Conservation (phyloP, 345 rosid genomes). For the Bruguiera gymnorhiza region DNA sequence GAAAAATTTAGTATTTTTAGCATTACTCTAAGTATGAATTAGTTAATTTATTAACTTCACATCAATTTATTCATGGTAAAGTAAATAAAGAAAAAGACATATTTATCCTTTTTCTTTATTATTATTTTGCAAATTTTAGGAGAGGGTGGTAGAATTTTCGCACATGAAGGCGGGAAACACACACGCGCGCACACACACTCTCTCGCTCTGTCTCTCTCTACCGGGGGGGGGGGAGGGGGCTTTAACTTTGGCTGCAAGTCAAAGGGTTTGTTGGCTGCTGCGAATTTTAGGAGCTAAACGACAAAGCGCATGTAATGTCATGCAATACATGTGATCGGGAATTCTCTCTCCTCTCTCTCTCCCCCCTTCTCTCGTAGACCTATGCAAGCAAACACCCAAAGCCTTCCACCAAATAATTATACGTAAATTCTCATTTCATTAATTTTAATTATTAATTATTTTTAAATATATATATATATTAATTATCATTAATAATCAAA, state of each 20-base stretch:
- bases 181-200: no score
- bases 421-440: no score
- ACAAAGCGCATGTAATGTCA: constrained; percentile 25
- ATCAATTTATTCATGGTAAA: no score
- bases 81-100: no score
- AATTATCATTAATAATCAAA: no score
- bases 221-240: not conserved
- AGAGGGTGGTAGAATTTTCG: not conserved
- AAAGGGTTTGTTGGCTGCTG: constrained; percentile 54
- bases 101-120: not conserved
- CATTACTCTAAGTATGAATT: no score
- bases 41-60: no score
- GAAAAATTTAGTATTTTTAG: no score
- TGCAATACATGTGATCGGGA: constrained; percentile 18
- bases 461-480: no score
- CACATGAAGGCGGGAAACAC: constrained; percentile 51
- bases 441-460: no score
- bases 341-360: not conserved
- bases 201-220: not conserved
- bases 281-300: constrained; percentile 33
- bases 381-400: no score
- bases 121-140: not conserved
- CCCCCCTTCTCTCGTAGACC: not conserved
- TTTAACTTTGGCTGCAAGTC: constrained; percentile 41
- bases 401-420: no score